Evolutionary conservation across 192 early-diverging fungal genomes (phyloP).

Genomic region (Polychytrium aggregatum): DNA sequence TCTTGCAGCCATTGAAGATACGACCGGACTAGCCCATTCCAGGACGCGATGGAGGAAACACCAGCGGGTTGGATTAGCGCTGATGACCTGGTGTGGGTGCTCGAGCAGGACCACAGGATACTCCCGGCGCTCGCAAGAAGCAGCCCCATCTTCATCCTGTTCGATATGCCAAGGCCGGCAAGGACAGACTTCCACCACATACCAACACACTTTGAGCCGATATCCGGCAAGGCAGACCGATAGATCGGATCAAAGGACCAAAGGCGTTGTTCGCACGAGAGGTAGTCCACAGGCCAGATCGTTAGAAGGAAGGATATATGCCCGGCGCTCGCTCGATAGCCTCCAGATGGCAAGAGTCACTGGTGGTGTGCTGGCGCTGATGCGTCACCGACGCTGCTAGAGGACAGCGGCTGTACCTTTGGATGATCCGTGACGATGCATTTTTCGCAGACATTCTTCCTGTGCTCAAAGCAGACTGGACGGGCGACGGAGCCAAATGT

Average conservation of each 20-base stretch:
- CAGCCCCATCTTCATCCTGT: neutral
- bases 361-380: neutral
- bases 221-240: neutral
- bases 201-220: conserved; percentile 18
- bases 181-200: neutral
- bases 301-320: neutral
- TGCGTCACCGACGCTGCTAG: neutral
- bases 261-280: too few species aligned
- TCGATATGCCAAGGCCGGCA: neutral
- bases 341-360: neutral
- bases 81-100: neutral
- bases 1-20: conserved; percentile 51
- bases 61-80: too few species aligned
- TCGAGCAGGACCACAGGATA: neutral
- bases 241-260: too few species aligned
- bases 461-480: conserved; percentile 38
- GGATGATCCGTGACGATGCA: conserved; percentile 34
- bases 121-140: neutral
- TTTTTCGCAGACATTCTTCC: conserved; percentile 46
- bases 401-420: conserved; percentile 8
- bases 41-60: conserved; percentile 2
- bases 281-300: neutral
- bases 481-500: neutral
- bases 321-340: neutral
- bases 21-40: conserved; percentile 21